Conservation (phyloP, 139 green algal genomes). For the Spirogloea muscicola region DNA sequence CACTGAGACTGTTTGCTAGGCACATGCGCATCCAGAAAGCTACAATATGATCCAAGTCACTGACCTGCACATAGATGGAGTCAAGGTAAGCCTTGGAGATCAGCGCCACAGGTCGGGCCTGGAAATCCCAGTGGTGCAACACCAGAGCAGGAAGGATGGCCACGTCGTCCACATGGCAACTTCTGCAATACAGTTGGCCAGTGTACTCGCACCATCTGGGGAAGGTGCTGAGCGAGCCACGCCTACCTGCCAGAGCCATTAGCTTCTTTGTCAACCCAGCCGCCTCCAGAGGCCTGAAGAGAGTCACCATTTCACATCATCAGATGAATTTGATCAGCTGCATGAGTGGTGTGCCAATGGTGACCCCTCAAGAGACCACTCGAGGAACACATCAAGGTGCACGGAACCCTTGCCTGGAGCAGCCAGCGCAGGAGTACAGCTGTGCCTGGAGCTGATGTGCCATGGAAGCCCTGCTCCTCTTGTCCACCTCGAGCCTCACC, state of each 20-base stretch:
- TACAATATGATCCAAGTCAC: no score
- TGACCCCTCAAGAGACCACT: neutral
- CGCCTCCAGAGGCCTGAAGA: neutral
- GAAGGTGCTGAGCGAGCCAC: neutral
- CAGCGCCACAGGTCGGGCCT: slow-evolving; percentile 42
- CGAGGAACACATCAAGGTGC: neutral
- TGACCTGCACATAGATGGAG: slow-evolving; percentile 48
- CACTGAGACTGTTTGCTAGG: no score
- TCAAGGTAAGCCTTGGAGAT: slow-evolving; percentile 53
- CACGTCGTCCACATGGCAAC: slow-evolving; percentile 45
- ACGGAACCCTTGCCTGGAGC: neutral
- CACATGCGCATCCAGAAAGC: no score
- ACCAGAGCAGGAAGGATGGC: slow-evolving; percentile 48
- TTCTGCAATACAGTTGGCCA: slow-evolving; percentile 47
- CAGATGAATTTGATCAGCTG: neutral
- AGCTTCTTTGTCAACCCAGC: neutral
- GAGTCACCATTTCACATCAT: no score
- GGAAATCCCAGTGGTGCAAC: slow-evolving; percentile 60
- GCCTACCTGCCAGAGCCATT: neutral
- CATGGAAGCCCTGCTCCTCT: no score
- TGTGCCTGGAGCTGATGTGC: slow-evolving; percentile 19
- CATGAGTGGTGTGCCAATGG: no score
- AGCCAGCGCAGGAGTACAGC: slow-evolving; percentile 18
- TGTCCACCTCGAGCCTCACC: no score
- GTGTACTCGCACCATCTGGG: slow-evolving; percentile 50